A percentile compares a stretch with the other conserved stretches of the same genome.
Evolutionary conservation across 2,329 filamentous ascomycete genomes (phyloP).

Genomic region (Aphanoascus verrucosus): DNA sequence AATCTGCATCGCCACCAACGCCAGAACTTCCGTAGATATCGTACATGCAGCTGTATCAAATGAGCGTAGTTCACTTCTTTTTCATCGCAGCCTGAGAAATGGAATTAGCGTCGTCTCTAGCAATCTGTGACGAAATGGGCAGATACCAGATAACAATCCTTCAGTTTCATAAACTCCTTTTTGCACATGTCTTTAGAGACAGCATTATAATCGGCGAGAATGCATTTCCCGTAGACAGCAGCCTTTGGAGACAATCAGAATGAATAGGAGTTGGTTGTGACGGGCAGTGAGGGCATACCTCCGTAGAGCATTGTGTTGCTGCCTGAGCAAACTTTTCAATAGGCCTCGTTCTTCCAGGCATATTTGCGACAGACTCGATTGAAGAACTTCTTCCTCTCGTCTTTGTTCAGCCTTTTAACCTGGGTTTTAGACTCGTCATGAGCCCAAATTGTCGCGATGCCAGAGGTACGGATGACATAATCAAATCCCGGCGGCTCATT

Average conservation of each 20-base stretch:
- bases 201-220: slow-evolving; percentile 79
- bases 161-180: slow-evolving; percentile 72
- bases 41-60: too few relatives aligned
- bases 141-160: slow-evolving; percentile 73
- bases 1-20: too few relatives aligned
- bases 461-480: not conserved
- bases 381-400: not conserved
- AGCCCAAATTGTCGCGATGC: not conserved
- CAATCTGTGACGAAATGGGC: not conserved
- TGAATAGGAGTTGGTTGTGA: slow-evolving; percentile 7
- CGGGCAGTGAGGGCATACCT: slow-evolving; percentile 37
- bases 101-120: not conserved
- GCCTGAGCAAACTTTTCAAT: slow-evolving; percentile 60
- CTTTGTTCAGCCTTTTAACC: not conserved
- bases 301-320: slow-evolving; percentile 53
- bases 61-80: slow-evolving; percentile 30
- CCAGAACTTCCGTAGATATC: too few relatives aligned
- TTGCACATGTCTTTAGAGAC: slow-evolving; percentile 84
- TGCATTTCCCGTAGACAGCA: slow-evolving; percentile 78
- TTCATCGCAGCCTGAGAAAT: slow-evolving; percentile 42
- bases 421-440: not conserved
- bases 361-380: slow-evolving; percentile 19
- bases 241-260: slow-evolving; percentile 45
- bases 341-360: slow-evolving; percentile 47
- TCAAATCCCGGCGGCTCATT: not conserved